These are phyloP conservation scores for Candida anutae DNA, from an alignment of 1,139 yeast species.

Conservation along the genomic window DNA sequence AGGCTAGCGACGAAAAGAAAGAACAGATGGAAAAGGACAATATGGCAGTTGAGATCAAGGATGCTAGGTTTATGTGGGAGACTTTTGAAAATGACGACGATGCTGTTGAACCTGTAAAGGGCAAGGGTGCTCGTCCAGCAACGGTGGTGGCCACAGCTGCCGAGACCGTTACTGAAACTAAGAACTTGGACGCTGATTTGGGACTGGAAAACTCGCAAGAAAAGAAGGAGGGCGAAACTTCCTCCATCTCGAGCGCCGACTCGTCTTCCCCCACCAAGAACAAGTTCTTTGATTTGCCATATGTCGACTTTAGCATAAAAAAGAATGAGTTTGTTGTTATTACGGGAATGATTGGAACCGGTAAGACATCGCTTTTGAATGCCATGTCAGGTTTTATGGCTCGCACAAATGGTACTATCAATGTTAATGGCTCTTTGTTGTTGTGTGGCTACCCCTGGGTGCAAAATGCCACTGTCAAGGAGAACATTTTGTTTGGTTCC, in stretches of 20 bases:
- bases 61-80: conserved; percentile 62
- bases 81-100: conserved; percentile 21
- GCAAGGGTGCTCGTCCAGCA: conserved; percentile 2
- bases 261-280: conserved; percentile 5
- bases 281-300: conserved; percentile 7
- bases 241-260: conserved; percentile 3
- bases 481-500: conserved; percentile 64
- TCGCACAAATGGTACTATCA: conserved; percentile 29
- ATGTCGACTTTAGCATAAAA: conserved; percentile 26
- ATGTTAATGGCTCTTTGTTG: conserved; percentile 30
- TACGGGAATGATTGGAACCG: conserved; percentile 45
- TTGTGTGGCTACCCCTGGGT: conserved; percentile 49
- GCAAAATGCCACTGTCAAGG: conserved; percentile 35
- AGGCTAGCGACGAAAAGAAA: conserved; percentile 10
- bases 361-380: conserved; percentile 39
- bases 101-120: conserved; percentile 6
- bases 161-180: too few relatives aligned
- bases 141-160: too few relatives aligned
- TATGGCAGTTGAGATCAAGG: conserved; percentile 8
- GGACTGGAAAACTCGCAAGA: conserved; percentile 1
- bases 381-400: conserved; percentile 46
- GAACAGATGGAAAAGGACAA: conserved; percentile 10
- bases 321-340: conserved; percentile 39
- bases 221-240: neutral
- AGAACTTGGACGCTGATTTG: conserved; percentile 3